Conservation (phyloP, 805 yeast species). For the Cyberlindnera meyerae region DNA sequence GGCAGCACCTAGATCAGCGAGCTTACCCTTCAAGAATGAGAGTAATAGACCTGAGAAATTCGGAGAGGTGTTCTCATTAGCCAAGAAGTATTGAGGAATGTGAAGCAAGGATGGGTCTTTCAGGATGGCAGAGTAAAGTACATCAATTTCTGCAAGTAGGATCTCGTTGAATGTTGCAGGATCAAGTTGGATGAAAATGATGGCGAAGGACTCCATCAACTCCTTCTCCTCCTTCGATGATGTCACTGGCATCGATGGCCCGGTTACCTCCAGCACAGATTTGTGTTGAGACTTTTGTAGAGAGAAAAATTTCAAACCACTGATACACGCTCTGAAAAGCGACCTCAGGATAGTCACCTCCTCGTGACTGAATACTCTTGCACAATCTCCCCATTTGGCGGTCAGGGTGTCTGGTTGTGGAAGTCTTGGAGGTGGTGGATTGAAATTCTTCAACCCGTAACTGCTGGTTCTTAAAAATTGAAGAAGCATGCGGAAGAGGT, state of each 20-base stretch:
- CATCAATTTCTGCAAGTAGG: conserved; percentile 72
- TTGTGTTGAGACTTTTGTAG: conserved; percentile 23
- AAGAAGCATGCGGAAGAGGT: conserved; percentile 81
- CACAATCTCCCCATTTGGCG: conserved; percentile 77
- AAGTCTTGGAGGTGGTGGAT: conserved; percentile 63
- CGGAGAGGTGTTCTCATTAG: conserved; percentile 91
- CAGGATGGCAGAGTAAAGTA: conserved; percentile 71
- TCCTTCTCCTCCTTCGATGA: conserved; percentile 93
- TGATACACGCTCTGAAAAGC: conserved; percentile 78
- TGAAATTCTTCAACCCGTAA: conserved; percentile 83
- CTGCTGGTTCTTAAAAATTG: conserved; percentile 86
- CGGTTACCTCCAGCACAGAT: conserved; percentile 42
- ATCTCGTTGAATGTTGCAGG: conserved; percentile 95
- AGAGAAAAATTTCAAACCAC: conserved; percentile 76
- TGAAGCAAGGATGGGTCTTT: conserved; percentile 82
- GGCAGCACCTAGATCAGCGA: conserved; percentile 75
- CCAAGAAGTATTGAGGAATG: conserved; percentile 88
- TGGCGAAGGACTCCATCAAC: conserved; percentile 90
- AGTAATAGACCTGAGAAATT: conserved; percentile 83
- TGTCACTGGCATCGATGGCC: conserved; percentile 78
- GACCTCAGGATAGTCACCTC: conserved; percentile 74
- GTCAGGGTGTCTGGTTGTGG: conserved; percentile 40
- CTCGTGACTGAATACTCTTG: conserved; percentile 77
- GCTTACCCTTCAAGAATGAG: conserved; percentile 64
- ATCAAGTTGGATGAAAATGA: conserved; percentile 89